Base-by-base conservation (phyloP, 2,329 filamentous ascomycete genomes). In the Kalmusia sp. region DNA sequence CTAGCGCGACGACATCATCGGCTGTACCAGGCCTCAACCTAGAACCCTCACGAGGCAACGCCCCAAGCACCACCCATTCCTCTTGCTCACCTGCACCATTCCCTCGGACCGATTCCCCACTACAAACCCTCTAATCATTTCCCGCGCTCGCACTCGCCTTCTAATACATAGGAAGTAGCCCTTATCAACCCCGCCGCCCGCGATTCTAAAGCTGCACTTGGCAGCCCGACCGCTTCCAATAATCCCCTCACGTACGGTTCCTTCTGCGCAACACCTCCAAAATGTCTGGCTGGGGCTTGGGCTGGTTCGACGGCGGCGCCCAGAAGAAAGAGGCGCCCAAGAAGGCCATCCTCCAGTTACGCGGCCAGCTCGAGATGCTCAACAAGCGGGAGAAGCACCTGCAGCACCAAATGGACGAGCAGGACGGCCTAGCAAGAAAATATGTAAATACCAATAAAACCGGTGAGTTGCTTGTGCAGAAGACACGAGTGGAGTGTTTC, bases 331-430 rank as follows among this genome's bases (percentile, higher is more conserved):
- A 97, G 79, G 89, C 87, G 55, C 92, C 95, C 52, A 99, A 99
- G 84, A 95, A 96, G 81, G 95, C 95, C 64, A 99, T 99, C 69
- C 82, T 99, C 52, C 86, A 85, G 55, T 81, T 99, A 70, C 87
- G 95, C 65, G 85, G 89, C 70, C 93, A 97, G 80, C 84, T 98
- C 38, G 93, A 97, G 67, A 98, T 98, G 93, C 84, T 99, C 72
- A 92, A 96, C 79, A 99, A 99, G 84, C 85, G 93, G 55, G 93
- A 98, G 82, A 90, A 86, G 76, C 92, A 98, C 73, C 79, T 98
- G 57, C 89, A 95, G 76, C 90, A 84, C 59, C 92, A 96, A 80
- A 96, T 98, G 81, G 88, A 92, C 22, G 92, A 98, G 76, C 93
- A 98, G 76, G 92, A 96, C 68, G 84, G 84, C 31, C 84, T 96